phyloP scores from a whole-genome alignment of 768 basidiomycete species.

The Neoboletus brunneissimus region DNA sequence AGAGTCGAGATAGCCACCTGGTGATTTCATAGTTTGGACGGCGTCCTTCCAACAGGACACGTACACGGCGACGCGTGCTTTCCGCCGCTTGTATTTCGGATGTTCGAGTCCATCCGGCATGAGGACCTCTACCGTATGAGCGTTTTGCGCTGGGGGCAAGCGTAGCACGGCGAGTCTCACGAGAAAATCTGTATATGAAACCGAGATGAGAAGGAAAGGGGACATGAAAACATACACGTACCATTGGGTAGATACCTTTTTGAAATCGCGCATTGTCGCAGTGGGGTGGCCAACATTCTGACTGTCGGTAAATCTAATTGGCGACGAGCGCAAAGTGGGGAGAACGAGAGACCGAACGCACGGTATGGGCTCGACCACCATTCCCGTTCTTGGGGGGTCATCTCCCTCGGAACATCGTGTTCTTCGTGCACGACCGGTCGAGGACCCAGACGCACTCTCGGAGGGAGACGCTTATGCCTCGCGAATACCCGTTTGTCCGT shows the following conservation, averaged over 20 bases:
- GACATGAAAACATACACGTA: slow-evolving; percentile 23
- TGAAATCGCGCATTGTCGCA: slow-evolving; percentile 55
- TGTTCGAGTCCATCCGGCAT: slow-evolving; percentile 68
- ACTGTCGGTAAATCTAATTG: slow-evolving; percentile 38
- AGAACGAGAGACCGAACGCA: slow-evolving; percentile 31
- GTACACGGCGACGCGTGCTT: slow-evolving; percentile 48
- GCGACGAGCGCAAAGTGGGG: background rate
- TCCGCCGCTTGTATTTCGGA: slow-evolving; percentile 51
- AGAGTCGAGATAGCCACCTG: slow-evolving; percentile 30
- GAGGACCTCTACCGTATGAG: slow-evolving; percentile 30
- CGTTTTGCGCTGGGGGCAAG: slow-evolving; percentile 33
- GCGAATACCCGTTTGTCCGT: slow-evolving; percentile 46
- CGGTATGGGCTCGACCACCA: slow-evolving; percentile 80
- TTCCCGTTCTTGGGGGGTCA: slow-evolving; percentile 58
- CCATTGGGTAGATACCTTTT: slow-evolving; percentile 55
- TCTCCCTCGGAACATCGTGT: slow-evolving; percentile 47
- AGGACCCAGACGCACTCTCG: slow-evolving; percentile 38
- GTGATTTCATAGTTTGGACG: slow-evolving; percentile 36
- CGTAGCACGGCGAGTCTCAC: slow-evolving; percentile 55
- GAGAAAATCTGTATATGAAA: slow-evolving; percentile 52
- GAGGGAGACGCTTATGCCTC: slow-evolving; percentile 58
- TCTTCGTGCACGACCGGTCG: slow-evolving; percentile 20
- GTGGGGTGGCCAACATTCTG: slow-evolving; percentile 66
- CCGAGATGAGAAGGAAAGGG: background rate
- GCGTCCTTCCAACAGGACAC: slow-evolving; percentile 58